phyloP scores from a whole-genome alignment of 768 basidiomycete species.

The Russula abietina region DNA sequence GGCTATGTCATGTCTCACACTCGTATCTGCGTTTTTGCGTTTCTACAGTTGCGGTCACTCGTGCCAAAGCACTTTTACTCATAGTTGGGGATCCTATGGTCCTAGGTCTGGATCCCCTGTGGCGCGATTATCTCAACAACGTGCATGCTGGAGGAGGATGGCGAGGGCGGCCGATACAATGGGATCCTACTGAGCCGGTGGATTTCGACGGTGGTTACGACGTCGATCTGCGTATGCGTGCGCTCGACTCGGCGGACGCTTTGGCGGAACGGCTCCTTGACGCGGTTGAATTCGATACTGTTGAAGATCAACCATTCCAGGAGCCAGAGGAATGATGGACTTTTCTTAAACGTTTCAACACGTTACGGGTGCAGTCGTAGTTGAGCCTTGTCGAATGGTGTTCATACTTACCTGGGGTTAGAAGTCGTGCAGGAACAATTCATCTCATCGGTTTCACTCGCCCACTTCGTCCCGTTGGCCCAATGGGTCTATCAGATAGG shows the following conservation, averaged over 20 bases:
- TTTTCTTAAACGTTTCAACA: too few relatives aligned
- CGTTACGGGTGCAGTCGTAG: too few relatives aligned
- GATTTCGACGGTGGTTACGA: constrained; percentile 10
- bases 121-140: constrained; percentile 57
- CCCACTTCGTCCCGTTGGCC: too few relatives aligned
- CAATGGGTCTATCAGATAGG: too few relatives aligned
- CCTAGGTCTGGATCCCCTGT: constrained; percentile 55
- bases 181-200: constrained; percentile 37
- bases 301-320: constrained; percentile 4
- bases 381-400: too few relatives aligned
- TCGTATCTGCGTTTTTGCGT: background rate
- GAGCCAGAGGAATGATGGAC: constrained; percentile 5
- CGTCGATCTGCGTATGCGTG: background rate
- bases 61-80: constrained; percentile 54
- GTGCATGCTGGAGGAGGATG: constrained; percentile 50
- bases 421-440: too few relatives aligned
- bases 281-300: background rate
- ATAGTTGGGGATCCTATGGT: constrained; percentile 55
- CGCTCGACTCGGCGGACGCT: background rate
- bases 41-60: constrained; percentile 50
- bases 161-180: constrained; percentile 44
- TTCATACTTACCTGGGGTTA: too few relatives aligned
- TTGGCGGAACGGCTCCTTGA: constrained; percentile 7
- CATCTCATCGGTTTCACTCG: too few relatives aligned
- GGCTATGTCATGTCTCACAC: background rate